Evolutionary conservation across 176 grass and related monocot genomes (phyloP).

Genomic region (Avena atlantica): DNA sequence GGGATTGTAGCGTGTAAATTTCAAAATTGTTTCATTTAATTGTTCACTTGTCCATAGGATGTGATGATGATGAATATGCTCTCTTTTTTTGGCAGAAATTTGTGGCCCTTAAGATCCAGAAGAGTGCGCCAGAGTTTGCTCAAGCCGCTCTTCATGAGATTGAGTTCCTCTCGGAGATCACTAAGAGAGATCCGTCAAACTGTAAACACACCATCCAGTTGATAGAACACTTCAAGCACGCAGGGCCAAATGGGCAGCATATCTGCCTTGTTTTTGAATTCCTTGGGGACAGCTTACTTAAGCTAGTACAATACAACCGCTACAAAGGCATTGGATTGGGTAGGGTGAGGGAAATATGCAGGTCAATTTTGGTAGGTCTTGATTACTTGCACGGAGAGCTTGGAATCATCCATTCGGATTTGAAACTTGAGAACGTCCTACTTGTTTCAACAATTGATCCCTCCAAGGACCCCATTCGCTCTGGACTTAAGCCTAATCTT

Average conservation of each 20-base stretch:
- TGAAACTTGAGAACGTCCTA: conserved; percentile 93
- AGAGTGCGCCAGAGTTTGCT: conserved; percentile 90
- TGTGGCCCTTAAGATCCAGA: conserved; percentile 96
- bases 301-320: conserved; percentile 85
- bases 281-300: conserved; percentile 96
- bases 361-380: conserved; percentile 86
- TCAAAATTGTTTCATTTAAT: background rate
- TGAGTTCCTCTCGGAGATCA: conserved; percentile 80
- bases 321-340: conserved; percentile 90
- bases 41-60: background rate
- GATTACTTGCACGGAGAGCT: conserved; percentile 92
- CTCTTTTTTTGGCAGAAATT: conserved; percentile 70
- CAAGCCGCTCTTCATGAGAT: conserved; percentile 97
- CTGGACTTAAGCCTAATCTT: conserved; percentile 76
- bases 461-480: conserved; percentile 82
- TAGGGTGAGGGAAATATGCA: conserved; percentile 80
- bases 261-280: conserved; percentile 94
- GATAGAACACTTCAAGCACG: conserved; percentile 92
- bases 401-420: conserved; percentile 91
- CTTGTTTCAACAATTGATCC: conserved; percentile 91
- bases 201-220: conserved; percentile 84
- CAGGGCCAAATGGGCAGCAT: conserved; percentile 93
- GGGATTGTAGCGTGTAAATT: background rate
- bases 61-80: conserved; percentile 8
- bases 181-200: conserved; percentile 68